phyloP scores from a whole-genome alignment of 2,329 filamentous ascomycete species.

The Didymella glomerata region DNA sequence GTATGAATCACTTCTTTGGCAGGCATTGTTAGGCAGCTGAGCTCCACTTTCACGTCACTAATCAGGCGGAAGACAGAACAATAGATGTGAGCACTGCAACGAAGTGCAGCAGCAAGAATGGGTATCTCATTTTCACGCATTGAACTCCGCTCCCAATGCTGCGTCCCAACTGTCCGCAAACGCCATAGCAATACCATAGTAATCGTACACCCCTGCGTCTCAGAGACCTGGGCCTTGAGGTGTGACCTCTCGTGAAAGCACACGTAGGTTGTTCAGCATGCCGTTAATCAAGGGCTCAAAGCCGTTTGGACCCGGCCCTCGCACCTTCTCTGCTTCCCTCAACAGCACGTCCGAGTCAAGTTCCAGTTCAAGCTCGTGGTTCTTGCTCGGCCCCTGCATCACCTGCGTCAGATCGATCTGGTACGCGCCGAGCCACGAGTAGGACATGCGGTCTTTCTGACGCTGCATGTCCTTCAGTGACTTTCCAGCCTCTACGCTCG shows the following conservation, averaged over 20 bases:
- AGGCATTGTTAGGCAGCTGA: constrained; percentile 9
- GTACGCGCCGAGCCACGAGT: constrained; percentile 80
- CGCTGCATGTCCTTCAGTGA: constrained; percentile 62
- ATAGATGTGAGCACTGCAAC: constrained; percentile 9
- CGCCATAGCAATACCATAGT: constrained; percentile 20
- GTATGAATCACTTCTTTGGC: constrained; percentile 3
- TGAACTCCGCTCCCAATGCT: constrained; percentile 37
- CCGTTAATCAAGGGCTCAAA: constrained; percentile 74
- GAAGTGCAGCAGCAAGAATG: constrained; percentile 22
- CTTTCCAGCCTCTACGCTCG: constrained; percentile 54
- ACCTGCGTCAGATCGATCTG: constrained; percentile 95
- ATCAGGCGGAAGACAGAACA: constrained; percentile 6
- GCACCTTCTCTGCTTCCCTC: constrained; percentile 69
- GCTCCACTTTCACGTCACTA: constrained; percentile 18
- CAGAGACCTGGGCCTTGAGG: constrained; percentile 13
- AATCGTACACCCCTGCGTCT: constrained; percentile 22
- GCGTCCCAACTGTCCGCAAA: constrained; percentile 10
- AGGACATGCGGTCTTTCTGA: constrained; percentile 90
- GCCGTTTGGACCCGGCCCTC: constrained; percentile 55
- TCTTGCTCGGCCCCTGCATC: constrained; percentile 66
- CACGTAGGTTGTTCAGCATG: constrained; percentile 71
- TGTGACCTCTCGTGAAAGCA: constrained; percentile 49
- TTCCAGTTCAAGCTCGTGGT: constrained; percentile 85
- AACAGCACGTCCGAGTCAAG: constrained; percentile 70
- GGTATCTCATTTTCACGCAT: constrained; percentile 45